phyloP scores from a whole-genome alignment of 495 filamentous ascomycete species.

The Aspergillus asperescens region DNA sequence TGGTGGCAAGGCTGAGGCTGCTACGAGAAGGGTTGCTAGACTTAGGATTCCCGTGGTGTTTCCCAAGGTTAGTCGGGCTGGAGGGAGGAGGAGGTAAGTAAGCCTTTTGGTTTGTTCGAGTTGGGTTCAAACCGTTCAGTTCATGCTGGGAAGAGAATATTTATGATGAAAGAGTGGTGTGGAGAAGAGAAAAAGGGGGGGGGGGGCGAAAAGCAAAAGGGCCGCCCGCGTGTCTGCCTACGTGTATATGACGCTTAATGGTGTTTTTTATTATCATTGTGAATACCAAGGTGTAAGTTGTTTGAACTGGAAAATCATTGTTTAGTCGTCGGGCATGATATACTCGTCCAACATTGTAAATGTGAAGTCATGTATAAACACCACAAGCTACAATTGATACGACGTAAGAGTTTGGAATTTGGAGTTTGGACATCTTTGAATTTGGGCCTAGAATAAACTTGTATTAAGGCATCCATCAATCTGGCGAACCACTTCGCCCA shows the following conservation, averaged over 20 bases:
- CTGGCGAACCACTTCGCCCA: background rate
- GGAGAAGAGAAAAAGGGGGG: too few species aligned
- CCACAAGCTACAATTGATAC: background rate
- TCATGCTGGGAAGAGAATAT: too few species aligned
- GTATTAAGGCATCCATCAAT: background rate
- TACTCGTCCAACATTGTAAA: too few species aligned
- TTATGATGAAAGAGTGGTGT: too few species aligned
- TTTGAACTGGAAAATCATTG: too few species aligned
- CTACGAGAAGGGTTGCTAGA: conserved; percentile 57
- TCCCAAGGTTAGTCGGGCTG: conserved; percentile 55
- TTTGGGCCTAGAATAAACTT: background rate
- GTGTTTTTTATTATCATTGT: background rate
- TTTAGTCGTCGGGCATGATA: too few species aligned
- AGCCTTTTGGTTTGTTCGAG: background rate
- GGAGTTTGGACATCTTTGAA: background rate
- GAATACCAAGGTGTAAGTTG: background rate
- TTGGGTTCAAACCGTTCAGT: background rate
- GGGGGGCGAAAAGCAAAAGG: background rate
- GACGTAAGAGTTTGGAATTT: background rate
- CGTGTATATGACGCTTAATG: background rate
- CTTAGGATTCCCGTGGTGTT: conserved; percentile 78
- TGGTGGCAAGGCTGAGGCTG: conserved; percentile 53
- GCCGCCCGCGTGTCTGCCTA: background rate
- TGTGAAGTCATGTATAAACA: background rate
- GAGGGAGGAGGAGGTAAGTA: conserved; percentile 12